A percentile compares a stretch with the other conserved stretches of the same genome.
Conservation (phyloP, 2,329 filamentous ascomycete species). For the Stemphylium vesicarium region DNA sequence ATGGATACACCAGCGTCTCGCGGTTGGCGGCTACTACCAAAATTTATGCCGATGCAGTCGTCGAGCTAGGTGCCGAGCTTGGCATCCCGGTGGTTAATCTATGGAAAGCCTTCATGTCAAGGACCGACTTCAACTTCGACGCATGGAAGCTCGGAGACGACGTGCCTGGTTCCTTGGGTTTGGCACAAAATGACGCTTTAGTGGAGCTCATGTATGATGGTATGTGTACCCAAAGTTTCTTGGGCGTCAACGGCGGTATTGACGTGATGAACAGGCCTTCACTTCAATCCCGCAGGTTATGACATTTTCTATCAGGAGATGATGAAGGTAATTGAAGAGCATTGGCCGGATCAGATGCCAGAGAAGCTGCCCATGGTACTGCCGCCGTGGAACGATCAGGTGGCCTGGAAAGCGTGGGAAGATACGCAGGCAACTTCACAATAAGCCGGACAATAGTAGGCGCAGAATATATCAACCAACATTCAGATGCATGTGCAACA, state of each 20-base stretch:
- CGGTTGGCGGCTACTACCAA: conserved; percentile 67
- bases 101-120: conserved; percentile 77
- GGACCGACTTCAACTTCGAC: conserved; percentile 57
- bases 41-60: conserved; percentile 69
- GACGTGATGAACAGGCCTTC: conserved; percentile 55
- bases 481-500: background rate
- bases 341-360: conserved; percentile 63
- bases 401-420: conserved; percentile 41
- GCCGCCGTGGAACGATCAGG: conserved; percentile 59
- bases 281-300: conserved; percentile 65
- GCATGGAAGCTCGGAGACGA: conserved; percentile 52
- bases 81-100: conserved; percentile 75
- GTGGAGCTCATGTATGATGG: conserved; percentile 63
- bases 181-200: conserved; percentile 63
- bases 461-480: background rate
- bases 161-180: conserved; percentile 63
- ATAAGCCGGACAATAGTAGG: background rate
- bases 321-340: conserved; percentile 57
- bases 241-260: conserved; percentile 6
- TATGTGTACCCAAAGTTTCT: conserved; percentile 37
- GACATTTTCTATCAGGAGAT: conserved; percentile 61
- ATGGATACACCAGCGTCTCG: conserved; percentile 44
- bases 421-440: conserved; percentile 2
- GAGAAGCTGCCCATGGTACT: conserved; percentile 60
- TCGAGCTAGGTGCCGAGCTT: conserved; percentile 64